phyloP scores from a whole-genome alignment of 345 rosid genomes.

The Euphorbia lathyris region DNA sequence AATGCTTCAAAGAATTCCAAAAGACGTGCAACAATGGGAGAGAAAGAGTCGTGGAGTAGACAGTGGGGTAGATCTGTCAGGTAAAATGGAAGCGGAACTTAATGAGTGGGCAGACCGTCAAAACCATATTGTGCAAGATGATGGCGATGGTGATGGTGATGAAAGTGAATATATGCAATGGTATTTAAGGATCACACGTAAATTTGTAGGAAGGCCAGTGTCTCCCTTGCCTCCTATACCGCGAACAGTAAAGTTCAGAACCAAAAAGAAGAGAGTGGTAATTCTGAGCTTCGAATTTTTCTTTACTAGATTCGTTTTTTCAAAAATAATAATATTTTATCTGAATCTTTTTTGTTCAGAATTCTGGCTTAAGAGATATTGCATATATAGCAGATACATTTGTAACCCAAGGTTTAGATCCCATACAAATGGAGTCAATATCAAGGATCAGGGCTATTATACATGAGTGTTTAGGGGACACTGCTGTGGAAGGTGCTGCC shows the following conservation, averaged over 20 bases:
- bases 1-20: slow-evolving; percentile 70
- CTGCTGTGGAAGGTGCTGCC: slow-evolving; percentile 33
- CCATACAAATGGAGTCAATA: slow-evolving; percentile 60
- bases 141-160: slow-evolving; percentile 46
- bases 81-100: slow-evolving; percentile 70
- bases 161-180: slow-evolving; percentile 73
- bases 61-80: slow-evolving; percentile 79
- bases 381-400: slow-evolving; percentile 74
- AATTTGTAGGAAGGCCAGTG: slow-evolving; percentile 76
- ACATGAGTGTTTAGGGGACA: slow-evolving; percentile 81
- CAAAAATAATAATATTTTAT: neutral
- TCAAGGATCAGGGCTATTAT: slow-evolving; percentile 67
- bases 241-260: slow-evolving; percentile 26
- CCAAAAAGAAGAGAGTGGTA: slow-evolving; percentile 55
- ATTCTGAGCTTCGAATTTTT: slow-evolving; percentile 16
- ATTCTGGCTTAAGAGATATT: slow-evolving; percentile 76
- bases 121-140: slow-evolving; percentile 58
- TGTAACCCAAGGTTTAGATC: slow-evolving; percentile 59
- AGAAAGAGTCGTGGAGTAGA: slow-evolving; percentile 90
- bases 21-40: slow-evolving; percentile 73
- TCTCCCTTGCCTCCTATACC: slow-evolving; percentile 80
- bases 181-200: slow-evolving; percentile 76
- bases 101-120: slow-evolving; percentile 75
- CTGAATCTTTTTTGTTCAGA: slow-evolving; percentile 38
- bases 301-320: neutral